Evolutionary conservation across 164 flowering plant species (phyloP).

Genomic region (Saururus chinensis): DNA sequence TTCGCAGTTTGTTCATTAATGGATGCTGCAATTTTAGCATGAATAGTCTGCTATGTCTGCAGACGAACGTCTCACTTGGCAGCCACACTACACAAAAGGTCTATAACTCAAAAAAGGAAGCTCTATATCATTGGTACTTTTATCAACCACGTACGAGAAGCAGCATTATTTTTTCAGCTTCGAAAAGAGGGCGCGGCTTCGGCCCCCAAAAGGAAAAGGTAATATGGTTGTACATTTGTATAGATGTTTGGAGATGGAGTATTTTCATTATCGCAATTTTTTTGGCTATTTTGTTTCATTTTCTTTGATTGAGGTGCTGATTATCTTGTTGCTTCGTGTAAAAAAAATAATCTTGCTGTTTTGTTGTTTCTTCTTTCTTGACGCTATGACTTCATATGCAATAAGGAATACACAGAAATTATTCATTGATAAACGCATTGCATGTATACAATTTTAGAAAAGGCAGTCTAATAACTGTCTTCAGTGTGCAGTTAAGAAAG

Average conservation of each 20-base stretch:
- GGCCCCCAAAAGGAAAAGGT: constrained; percentile 1
- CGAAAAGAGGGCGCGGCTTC: constrained; percentile 1
- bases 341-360: background rate
- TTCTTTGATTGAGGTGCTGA: background rate
- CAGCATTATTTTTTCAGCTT: background rate
- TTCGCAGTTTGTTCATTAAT: background rate
- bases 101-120: background rate
- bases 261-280: background rate
- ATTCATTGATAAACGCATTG: too few species aligned
- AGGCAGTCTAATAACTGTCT: too few species aligned
- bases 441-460: too few species aligned
- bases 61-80: background rate
- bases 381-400: background rate
- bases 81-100: background rate
- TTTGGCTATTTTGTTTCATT: background rate
- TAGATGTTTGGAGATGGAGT: background rate
- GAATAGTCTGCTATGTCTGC: background rate
- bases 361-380: background rate
- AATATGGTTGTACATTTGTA: background rate
- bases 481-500: too few species aligned
- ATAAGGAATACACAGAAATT: background rate
- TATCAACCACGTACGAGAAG: background rate
- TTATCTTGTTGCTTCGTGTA: too few species aligned
- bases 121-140: background rate
- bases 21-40: background rate